phyloP scores from a whole-genome alignment of 2,329 filamentous ascomycete species.

The Epicoccum sorghinum region DNA sequence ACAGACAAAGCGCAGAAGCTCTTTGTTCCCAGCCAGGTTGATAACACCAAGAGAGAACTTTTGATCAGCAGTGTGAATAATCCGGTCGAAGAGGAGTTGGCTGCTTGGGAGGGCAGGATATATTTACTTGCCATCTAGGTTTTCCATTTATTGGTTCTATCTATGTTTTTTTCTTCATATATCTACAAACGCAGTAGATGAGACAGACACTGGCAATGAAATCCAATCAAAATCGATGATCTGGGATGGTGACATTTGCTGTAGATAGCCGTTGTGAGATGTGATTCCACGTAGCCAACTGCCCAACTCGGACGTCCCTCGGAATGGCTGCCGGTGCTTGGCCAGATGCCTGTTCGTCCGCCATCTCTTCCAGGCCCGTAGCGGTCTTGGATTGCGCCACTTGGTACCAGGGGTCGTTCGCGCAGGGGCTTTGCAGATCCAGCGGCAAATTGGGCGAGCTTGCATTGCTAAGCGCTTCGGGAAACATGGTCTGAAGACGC shows the following conservation, averaged over 20 bases:
- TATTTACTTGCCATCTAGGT: conserved; percentile 27
- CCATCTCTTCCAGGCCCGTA: conserved; percentile 30
- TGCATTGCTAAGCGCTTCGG: conserved; percentile 40
- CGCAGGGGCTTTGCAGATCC: conserved; percentile 34
- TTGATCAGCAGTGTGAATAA: conserved; percentile 31
- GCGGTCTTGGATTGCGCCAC: conserved; percentile 44
- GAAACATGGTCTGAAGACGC: conserved; percentile 44
- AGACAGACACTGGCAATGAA: background rate
- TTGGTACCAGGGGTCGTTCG: conserved; percentile 43
- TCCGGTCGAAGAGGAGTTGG: conserved; percentile 24
- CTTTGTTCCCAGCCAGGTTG: conserved; percentile 39
- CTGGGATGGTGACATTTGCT: conserved; percentile 20
- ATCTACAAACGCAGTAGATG: background rate
- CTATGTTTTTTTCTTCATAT: background rate
- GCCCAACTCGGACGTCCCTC: conserved; percentile 23
- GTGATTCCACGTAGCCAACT: conserved; percentile 41
- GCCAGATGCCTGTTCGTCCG: conserved; percentile 16
- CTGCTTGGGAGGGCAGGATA: conserved; percentile 39
- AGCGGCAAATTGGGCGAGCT: conserved; percentile 41
- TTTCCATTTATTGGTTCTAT: background rate
- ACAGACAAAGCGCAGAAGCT: conserved; percentile 40
- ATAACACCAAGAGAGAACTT: conserved; percentile 37
- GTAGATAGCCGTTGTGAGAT: conserved; percentile 41
- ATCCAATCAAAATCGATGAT: background rate
- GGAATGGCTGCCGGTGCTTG: conserved; percentile 15